Conservation (phyloP, 148 eudicot genomes). For the Drosera capensis region DNA sequence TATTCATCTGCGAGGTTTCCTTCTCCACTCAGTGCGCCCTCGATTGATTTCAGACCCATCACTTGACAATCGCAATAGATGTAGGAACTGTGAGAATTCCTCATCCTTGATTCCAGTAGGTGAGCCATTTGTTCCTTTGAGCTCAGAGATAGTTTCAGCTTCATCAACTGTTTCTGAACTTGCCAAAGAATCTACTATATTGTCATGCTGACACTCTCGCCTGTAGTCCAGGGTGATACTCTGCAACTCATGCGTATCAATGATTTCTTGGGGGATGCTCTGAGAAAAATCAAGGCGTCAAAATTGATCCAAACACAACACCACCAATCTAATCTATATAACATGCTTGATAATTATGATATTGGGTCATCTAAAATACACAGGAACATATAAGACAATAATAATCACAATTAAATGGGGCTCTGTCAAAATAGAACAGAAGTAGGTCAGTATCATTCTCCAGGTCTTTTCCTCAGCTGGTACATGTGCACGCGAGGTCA, state of each 20-base stretch:
- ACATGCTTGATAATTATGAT: too few species aligned
- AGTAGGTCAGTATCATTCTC: too few species aligned
- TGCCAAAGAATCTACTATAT: slow-evolving; percentile 69
- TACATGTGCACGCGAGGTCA: too few species aligned
- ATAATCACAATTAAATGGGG: too few species aligned
- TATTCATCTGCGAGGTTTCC: too few species aligned
- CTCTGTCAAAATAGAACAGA: too few species aligned
- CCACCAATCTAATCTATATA: too few species aligned
- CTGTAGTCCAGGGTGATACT: slow-evolving; percentile 77
- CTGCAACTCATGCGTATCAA: slow-evolving; percentile 63
- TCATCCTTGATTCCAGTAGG: slow-evolving; percentile 20
- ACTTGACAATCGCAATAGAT: slow-evolving; percentile 55
- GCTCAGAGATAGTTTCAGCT: slow-evolving; percentile 10
- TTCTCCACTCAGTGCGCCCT: too few species aligned
- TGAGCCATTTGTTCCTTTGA: slow-evolving; percentile 36
- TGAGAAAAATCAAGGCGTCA: slow-evolving; percentile 11
- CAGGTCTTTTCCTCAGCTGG: too few species aligned
- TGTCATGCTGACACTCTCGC: slow-evolving; percentile 81
- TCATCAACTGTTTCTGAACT: slow-evolving; percentile 28
- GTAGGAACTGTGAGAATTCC: slow-evolving; percentile 38
- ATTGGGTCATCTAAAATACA: not conserved
- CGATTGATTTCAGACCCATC: slow-evolving; percentile 32
- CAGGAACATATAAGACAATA: too few species aligned
- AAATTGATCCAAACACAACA: too few species aligned
- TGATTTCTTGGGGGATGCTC: slow-evolving; percentile 79